These are phyloP conservation scores for Hyaloraphidium curvatum DNA, from an alignment of 192 early-diverging fungal genomes.

Conservation along the genomic window DNA sequence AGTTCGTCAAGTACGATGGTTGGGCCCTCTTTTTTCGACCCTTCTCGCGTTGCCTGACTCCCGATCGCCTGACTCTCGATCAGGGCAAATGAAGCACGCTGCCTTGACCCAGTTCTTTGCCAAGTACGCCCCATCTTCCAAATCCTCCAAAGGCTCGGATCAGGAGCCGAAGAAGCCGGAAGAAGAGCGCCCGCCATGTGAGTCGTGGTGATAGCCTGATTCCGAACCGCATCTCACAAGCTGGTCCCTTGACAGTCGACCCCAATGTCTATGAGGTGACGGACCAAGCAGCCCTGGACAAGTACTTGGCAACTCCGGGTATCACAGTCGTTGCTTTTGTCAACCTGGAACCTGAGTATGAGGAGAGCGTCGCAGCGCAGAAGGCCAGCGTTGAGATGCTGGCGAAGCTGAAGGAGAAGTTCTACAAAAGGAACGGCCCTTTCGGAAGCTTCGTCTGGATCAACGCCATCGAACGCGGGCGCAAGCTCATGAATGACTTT, in stretches of 20 bases:
- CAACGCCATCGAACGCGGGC: conserved; percentile 5
- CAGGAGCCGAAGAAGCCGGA: too few relatives aligned
- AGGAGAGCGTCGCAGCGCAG: neutral
- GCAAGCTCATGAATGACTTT: conserved; percentile 8
- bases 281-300: neutral
- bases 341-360: neutral
- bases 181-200: too few relatives aligned
- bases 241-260: conserved; percentile 5
- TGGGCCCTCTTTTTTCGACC: too few relatives aligned
- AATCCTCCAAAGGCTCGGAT: too few relatives aligned
- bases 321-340: conserved; percentile 1
- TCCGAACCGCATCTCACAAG: too few relatives aligned
- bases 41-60: too few relatives aligned
- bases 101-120: too few relatives aligned
- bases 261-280: conserved; percentile 3
- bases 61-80: too few relatives aligned
- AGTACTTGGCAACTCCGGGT: neutral
- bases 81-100: too few relatives aligned
- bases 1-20: too few relatives aligned
- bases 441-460: conserved; percentile 3
- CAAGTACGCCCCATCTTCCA: too few relatives aligned
- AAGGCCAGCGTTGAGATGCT: neutral
- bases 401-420: neutral
- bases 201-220: too few relatives aligned
- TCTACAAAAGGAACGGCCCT: neutral